A percentile compares a stretch with the other conserved stretches of the same genome.
These are phyloP conservation scores for Trichoderma sp. DNA, from an alignment of 2,329 filamentous ascomycete genomes.

Conservation along the genomic window DNA sequence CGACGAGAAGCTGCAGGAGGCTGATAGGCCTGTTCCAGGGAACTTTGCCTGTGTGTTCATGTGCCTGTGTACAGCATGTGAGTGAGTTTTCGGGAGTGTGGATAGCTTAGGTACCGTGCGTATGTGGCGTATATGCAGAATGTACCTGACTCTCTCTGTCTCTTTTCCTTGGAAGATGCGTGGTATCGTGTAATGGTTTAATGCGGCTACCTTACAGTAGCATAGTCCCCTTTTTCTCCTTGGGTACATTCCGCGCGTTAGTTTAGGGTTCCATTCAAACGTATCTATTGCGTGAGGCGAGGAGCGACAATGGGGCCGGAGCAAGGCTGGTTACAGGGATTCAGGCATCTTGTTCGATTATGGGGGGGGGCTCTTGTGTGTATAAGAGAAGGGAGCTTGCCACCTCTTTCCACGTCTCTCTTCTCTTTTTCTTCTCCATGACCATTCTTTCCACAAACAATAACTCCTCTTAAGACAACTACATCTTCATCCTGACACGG, in stretches of 20 bases:
- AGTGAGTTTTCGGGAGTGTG: not conserved
- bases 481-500: not conserved
- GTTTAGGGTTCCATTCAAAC: not conserved
- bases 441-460: not conserved
- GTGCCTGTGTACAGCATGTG: not conserved
- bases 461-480: not conserved
- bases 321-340: not conserved
- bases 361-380: not conserved
- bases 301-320: not conserved
- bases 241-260: not conserved
- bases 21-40: not conserved
- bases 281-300: not conserved
- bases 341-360: not conserved
- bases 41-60: not conserved
- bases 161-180: not conserved
- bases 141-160: not conserved
- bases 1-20: constrained; percentile 2
- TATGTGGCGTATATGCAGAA: not conserved
- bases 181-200: not conserved
- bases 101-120: not conserved
- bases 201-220: not conserved
- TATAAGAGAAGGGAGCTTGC: constrained; percentile 20
- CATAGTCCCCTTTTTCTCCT: not conserved
- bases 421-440: not conserved
- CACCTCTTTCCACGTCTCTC: not conserved